Base-by-base conservation (phyloP, 805 yeast species). In the Wickerhamomyces sydowiorum region DNA sequence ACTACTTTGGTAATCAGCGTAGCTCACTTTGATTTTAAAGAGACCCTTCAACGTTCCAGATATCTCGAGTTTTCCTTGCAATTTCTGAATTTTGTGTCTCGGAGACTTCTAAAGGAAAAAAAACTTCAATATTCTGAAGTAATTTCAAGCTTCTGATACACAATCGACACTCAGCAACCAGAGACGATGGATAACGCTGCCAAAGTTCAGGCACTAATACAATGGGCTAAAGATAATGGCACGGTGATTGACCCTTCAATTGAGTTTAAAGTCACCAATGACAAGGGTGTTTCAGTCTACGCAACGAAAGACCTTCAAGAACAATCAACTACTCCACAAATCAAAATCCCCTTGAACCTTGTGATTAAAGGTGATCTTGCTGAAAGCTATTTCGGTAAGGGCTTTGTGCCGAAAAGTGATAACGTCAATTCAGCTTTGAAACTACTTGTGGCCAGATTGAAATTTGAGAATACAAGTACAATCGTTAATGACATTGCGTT, bases 161-260 rank as follows among this genome's bases (percentile, higher is more conserved):
- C 9, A 20, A 13, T n/a, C n/a, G n/a, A n/a, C n/a, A n/a, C n/a
- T n/a, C n/a, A n/a, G n/a, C n/a, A n/a, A n/a, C n/a, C n/a, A n/a
- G n/a, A n/a, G n/a, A n/a, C 14, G 33, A 33, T 39, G 35, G 31
- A 12, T 27, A 35, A 15, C 13, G 18, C 5, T 28, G 14, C 30
- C 17, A 14, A 13, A 7, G 35, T 40, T 3, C 17, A 36, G 5
- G 25, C 22, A 14, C 36, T 48, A 2, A 3, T 50, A 1, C 15
- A 36, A 3, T 70, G 78, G 78, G 75, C 75, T 0, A 34, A 24
- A 7, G 33, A 39, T 0, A 51, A 66, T 41, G 77, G 77, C 0
- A 60, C 67, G 2, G 15, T 37, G 0, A 48, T 68, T 19, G 64
- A 68, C 15, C 53, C 56, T 0, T 48, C 45, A 2, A 40, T 75